Base-by-base conservation (phyloP, 2,329 filamentous ascomycete species). In the Lizonia empirigonia region DNA sequence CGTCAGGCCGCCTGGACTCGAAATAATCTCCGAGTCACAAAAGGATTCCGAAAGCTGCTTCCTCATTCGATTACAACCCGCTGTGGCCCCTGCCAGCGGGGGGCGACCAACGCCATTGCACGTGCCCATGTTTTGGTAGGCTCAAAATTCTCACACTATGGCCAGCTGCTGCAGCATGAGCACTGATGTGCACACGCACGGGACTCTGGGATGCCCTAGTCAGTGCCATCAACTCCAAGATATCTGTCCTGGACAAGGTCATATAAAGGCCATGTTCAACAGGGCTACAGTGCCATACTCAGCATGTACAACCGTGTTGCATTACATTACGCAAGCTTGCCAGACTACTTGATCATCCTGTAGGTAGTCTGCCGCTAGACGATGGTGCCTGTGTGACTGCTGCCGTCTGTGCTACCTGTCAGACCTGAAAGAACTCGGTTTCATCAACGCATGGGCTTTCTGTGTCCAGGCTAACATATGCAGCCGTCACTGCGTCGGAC, bases 21-120 rank as follows among this genome's bases (percentile, higher is more conserved):
- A 48, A 45, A 55, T 57, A 58, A 64, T 65, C 50, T 65, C 62
- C 62, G 61, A 53, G 10, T 62, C 60, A 60, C 59, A 58, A 24
- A 42, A 58, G 40, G 50, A 49, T 47, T 51, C 41, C 39, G 55
- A 34, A n/a, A 30, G 36, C 24, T 37, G 37, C 38, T 46, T 13
- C 26, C 41, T 50, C 56, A 52, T 53, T 39, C 40, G 30, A 16
- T n/a, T 18, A 16, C 23, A 19, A 32, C 15, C 29, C 48, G 29
- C 48, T 36, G n/a, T 26, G 30, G 23, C 45, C 44, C 45, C 37
- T 41, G n/a, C n/a, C n/a, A n/a, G n/a, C n/a, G n/a, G n/a, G n/a
- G n/a, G n/a, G n/a, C n/a, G n/a, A n/a, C n/a, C 18, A 27, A 12
- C 38, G 32, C 46, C 37, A 16, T 34, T 47, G 44, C 50, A 44